Evolutionary conservation across 345 rosid genomes (phyloP).

Genomic region (Camelina hispida): DNA sequence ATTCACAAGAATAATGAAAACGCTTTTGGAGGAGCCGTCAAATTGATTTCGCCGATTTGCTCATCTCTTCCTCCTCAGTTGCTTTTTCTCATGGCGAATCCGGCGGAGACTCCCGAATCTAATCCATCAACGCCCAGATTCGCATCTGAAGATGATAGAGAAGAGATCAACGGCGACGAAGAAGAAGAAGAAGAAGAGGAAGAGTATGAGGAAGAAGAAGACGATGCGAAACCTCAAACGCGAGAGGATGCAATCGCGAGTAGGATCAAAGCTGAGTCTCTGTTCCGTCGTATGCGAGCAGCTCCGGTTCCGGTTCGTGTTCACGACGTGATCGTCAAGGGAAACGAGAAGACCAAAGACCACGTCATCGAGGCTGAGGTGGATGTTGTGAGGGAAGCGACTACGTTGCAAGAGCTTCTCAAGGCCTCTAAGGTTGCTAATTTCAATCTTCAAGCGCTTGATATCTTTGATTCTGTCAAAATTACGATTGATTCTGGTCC

Average conservation of each 20-base stretch:
- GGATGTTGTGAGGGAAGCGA: constrained; percentile 58
- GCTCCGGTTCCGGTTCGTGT: constrained; percentile 72
- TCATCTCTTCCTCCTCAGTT: not conserved
- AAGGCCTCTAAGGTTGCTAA: constrained; percentile 63
- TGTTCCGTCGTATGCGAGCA: constrained; percentile 56
- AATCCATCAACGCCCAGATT: not conserved
- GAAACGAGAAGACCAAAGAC: constrained; percentile 83
- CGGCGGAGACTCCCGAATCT: constrained; percentile 46
- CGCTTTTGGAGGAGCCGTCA: constrained; percentile 32
- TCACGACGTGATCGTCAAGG: constrained; percentile 81
- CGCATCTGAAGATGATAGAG: constrained; percentile 27
- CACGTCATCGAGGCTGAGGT: constrained; percentile 71
- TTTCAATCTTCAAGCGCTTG: constrained; percentile 68
- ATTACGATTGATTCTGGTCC: constrained; percentile 90
- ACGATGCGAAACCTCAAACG: constrained; percentile 38
- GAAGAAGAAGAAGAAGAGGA: constrained; percentile 40
- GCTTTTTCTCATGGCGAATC: constrained; percentile 43
- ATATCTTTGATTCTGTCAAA: constrained; percentile 75
- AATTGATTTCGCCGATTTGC: constrained; percentile 40
- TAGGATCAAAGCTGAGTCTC: constrained; percentile 49
- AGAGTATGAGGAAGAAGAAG: constrained; percentile 51
- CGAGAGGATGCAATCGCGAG: constrained; percentile 43
- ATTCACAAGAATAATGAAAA: constrained; percentile 2
- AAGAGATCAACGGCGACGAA: constrained; percentile 37
- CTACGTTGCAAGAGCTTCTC: constrained; percentile 76